These are phyloP conservation scores for Leucocoprinus leucothites DNA, from an alignment of 768 basidiomycete species.

Conservation along the genomic window DNA sequence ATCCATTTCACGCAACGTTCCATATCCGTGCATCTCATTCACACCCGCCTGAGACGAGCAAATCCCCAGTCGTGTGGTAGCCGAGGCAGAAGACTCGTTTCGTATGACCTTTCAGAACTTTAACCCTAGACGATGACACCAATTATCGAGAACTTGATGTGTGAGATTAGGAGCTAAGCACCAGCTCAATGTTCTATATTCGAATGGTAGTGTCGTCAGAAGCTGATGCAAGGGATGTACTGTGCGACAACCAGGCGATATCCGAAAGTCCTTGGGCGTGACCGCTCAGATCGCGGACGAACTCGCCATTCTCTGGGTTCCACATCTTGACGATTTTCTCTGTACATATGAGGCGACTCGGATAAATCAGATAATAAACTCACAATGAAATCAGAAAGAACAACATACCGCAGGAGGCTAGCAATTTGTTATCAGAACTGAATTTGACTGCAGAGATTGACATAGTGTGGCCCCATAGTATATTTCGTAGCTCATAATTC, in stretches of 20 bases:
- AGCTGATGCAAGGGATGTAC: slow-evolving; percentile 79
- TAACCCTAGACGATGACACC: slow-evolving; percentile 46
- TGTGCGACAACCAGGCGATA: slow-evolving; percentile 85
- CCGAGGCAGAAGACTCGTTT: slow-evolving; percentile 91
- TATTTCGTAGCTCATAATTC: slow-evolving; percentile 67
- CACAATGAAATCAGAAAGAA: slow-evolving; percentile 13
- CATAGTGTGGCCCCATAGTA: slow-evolving; percentile 72
- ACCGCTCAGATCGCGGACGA: slow-evolving; percentile 69
- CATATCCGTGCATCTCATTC: slow-evolving; percentile 93
- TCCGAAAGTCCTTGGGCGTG: slow-evolving; percentile 86
- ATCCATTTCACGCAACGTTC: slow-evolving; percentile 77
- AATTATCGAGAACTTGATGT: not conserved
- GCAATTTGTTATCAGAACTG: slow-evolving; percentile 78
- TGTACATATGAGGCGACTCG: slow-evolving; percentile 44
- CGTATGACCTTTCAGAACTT: slow-evolving; percentile 76
- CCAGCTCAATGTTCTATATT: slow-evolving; percentile 85
- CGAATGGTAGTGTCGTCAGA: slow-evolving; percentile 90
- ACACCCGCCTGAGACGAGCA: slow-evolving; percentile 89
- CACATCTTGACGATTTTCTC: slow-evolving; percentile 81
- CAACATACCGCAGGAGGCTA: slow-evolving; percentile 83
- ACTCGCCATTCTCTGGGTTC: slow-evolving; percentile 77
- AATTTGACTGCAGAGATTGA: slow-evolving; percentile 90
- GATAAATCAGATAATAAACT: slow-evolving; percentile 13
- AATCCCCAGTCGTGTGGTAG: slow-evolving; percentile 82
- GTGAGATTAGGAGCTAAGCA: slow-evolving; percentile 31